phyloP scores from a whole-genome alignment of 2,329 filamentous ascomycete species.

The Colletotrichum salicis region DNA sequence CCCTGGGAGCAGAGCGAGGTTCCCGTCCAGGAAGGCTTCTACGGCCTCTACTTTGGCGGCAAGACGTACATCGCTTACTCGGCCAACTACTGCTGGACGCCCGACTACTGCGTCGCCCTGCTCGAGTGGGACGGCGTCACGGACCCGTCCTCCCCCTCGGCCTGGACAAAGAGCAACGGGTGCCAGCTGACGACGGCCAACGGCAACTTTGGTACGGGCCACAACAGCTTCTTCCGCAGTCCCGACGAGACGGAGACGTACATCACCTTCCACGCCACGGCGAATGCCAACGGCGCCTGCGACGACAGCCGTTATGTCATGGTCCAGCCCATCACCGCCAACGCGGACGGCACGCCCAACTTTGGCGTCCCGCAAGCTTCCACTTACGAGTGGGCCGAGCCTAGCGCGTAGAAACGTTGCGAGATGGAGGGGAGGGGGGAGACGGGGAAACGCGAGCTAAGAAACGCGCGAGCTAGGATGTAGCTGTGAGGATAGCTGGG shows the following conservation, averaged over 20 bases:
- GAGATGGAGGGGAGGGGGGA: neutral
- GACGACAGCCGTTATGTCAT: conserved; percentile 65
- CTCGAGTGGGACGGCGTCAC: conserved; percentile 63
- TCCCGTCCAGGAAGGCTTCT: conserved; percentile 66
- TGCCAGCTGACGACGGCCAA: conserved; percentile 64
- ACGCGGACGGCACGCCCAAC: conserved; percentile 61
- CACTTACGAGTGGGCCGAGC: conserved; percentile 40
- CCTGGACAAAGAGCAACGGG: conserved; percentile 63
- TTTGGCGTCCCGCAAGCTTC: conserved; percentile 53
- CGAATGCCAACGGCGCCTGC: conserved; percentile 59
- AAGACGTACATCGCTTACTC: conserved; percentile 65
- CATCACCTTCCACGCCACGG: conserved; percentile 67
- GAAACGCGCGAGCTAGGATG: too few species aligned
- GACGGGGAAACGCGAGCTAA: too few species aligned
- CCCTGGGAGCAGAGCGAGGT: conserved; percentile 60
- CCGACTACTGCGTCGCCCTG: conserved; percentile 63
- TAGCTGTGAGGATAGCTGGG: neutral
- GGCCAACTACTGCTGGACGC: conserved; percentile 67
- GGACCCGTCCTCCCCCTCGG: conserved; percentile 54
- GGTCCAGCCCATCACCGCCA: conserved; percentile 61
- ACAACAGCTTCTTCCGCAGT: conserved; percentile 68
- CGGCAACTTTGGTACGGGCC: conserved; percentile 66
- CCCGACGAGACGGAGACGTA: conserved; percentile 64
- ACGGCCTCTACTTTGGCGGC: conserved; percentile 63
- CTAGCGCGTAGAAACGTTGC: neutral